Conservation (phyloP, 2,329 filamentous ascomycete species). For the Xylariomycetidae sp. region DNA sequence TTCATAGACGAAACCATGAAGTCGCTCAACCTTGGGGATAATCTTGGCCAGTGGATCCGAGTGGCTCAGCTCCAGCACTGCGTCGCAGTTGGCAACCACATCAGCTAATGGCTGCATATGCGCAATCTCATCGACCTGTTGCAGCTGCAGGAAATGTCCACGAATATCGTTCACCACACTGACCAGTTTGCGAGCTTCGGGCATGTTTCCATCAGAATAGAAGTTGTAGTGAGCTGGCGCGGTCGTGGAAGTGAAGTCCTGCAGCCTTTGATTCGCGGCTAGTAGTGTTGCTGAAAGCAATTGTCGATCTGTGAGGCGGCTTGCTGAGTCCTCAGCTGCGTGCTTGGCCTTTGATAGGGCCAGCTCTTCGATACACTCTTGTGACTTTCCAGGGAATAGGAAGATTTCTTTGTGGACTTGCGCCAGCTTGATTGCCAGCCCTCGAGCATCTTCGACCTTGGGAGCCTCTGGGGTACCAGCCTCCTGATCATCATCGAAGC, state of each 20-base stretch:
- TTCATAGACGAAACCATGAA: constrained; percentile 80
- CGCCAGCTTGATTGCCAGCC: constrained; percentile 54
- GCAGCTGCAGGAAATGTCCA: constrained; percentile 65
- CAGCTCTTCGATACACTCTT: constrained; percentile 37
- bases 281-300: constrained; percentile 64
- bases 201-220: constrained; percentile 74
- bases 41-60: constrained; percentile 81
- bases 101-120: constrained; percentile 74
- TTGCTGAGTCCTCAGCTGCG: constrained; percentile 25
- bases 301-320: constrained; percentile 38
- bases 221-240: constrained; percentile 67
- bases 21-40: constrained; percentile 78
- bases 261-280: constrained; percentile 55
- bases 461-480: constrained; percentile 27
- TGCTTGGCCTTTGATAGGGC: constrained; percentile 37
- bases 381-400: constrained; percentile 33
- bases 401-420: constrained; percentile 53
- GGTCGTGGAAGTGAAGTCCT: constrained; percentile 34
- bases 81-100: constrained; percentile 67
- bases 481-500: constrained; percentile 54
- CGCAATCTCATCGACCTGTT: constrained; percentile 57
- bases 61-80: constrained; percentile 69
- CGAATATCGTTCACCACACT: constrained; percentile 63
- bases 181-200: constrained; percentile 69
- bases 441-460: constrained; percentile 39